These are phyloP conservation scores for Aspergillus sp. DNA, from an alignment of 2,329 filamentous ascomycete species.

Conservation along the genomic window DNA sequence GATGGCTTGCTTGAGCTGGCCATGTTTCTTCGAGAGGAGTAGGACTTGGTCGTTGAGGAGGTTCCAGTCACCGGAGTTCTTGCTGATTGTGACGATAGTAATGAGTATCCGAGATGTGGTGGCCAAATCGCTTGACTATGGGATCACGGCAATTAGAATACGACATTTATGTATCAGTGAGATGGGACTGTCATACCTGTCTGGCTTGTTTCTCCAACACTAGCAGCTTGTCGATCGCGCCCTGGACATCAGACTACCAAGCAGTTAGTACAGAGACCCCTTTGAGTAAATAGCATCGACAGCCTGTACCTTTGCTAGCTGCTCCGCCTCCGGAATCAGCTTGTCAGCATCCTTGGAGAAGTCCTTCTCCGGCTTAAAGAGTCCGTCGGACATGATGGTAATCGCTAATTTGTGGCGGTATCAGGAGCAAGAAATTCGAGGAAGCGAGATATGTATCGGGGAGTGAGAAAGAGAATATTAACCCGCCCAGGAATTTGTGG, in stretches of 20 bases:
- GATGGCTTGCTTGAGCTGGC: conserved; percentile 97
- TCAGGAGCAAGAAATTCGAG: neutral
- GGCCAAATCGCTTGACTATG: conserved; percentile 86
- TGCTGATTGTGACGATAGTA: conserved; percentile 89
- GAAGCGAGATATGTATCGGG: conserved; percentile 3
- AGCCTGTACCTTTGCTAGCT: conserved; percentile 74
- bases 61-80: conserved; percentile 88
- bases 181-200: conserved; percentile 61
- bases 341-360: conserved; percentile 94
- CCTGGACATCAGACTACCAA: conserved; percentile 65
- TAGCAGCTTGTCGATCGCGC: conserved; percentile 89
- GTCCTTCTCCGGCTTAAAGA: conserved; percentile 96
- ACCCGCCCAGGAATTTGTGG: conserved; percentile 13
- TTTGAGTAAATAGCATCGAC: neutral
- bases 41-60: conserved; percentile 95
- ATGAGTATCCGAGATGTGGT: conserved; percentile 89
- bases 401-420: conserved; percentile 17
- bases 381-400: conserved; percentile 73
- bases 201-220: conserved; percentile 93
- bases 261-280: conserved; percentile 20
- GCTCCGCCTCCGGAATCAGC: conserved; percentile 85
- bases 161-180: neutral
- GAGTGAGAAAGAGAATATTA: neutral
- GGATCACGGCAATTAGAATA: conserved; percentile 19
- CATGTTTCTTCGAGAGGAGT: conserved; percentile 98